These are phyloP conservation scores for Fulvia fulva DNA, from an alignment of 2,329 filamentous ascomycete species.

Conservation along the genomic window DNA sequence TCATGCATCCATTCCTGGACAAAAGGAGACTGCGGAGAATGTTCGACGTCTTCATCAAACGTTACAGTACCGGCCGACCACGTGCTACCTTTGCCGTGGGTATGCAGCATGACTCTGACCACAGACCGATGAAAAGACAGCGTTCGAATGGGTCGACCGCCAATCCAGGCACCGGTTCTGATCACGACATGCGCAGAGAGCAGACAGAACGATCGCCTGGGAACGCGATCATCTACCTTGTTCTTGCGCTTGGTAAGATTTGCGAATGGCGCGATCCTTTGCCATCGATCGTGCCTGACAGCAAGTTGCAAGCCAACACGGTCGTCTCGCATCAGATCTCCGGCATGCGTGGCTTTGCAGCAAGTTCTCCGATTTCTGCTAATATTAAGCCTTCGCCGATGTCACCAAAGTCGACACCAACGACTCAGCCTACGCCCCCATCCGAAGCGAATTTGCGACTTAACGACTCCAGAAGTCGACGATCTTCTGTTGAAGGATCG, in stretches of 20 bases:
- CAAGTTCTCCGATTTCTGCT: conserved; percentile 29
- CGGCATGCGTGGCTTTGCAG: conserved; percentile 18
- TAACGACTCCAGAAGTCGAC: conserved; percentile 28
- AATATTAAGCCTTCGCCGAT: conserved; percentile 37
- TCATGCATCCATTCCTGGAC: conserved; percentile 62
- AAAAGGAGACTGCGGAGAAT: conserved; percentile 49
- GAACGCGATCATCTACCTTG: conserved; percentile 76
- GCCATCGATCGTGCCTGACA: conserved; percentile 55
- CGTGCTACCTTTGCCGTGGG: conserved; percentile 28
- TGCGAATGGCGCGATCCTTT: conserved; percentile 54
- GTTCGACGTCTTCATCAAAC: conserved; percentile 49
- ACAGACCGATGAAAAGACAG: conserved; percentile 30
- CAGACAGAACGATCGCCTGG: conserved; percentile 61
- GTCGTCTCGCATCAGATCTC: conserved; percentile 33
- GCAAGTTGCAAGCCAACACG: conserved; percentile 34
- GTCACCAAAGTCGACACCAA: conserved; percentile 36
- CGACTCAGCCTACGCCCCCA: conserved; percentile 30
- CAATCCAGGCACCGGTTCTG: conserved; percentile 12
- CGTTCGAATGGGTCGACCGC: conserved; percentile 29
- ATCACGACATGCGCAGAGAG: conserved; percentile 12
- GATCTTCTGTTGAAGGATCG: conserved; percentile 30
- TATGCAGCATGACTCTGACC: conserved; percentile 22
- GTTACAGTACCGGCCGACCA: conserved; percentile 39
- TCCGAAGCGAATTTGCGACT: conserved; percentile 22
- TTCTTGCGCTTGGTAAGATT: conserved; percentile 83